Conservation (phyloP, 164 flowering plant species). For the Aristolochia fimbriata region DNA sequence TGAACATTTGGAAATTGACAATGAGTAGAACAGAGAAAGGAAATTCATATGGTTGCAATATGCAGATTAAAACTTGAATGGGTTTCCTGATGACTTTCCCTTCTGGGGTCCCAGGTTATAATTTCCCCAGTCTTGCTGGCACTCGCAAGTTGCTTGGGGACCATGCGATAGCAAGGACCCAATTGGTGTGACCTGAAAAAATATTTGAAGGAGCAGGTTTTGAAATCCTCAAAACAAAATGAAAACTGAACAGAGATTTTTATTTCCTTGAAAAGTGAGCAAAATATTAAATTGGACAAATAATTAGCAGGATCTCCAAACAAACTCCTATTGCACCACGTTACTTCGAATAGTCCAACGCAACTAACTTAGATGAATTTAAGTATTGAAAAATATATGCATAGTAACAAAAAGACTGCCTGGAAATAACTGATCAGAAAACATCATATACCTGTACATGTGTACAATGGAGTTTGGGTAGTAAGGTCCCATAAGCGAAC, state of each 20-base stretch:
- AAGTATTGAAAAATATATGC: background rate
- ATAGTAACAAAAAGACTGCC: background rate
- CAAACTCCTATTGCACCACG: no score
- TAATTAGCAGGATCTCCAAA: no score
- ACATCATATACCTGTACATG: conserved; percentile 86
- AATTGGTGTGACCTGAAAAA: conserved; percentile 78
- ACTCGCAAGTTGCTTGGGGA: conserved; percentile 95
- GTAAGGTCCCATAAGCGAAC: conserved; percentile 89
- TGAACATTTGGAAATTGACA: no score
- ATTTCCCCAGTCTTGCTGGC: conserved; percentile 93
- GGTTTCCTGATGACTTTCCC: conserved; percentile 72
- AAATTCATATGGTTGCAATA: background rate
- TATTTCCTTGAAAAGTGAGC: background rate
- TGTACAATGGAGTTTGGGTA: conserved; percentile 84
- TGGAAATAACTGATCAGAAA: background rate
- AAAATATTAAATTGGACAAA: no score
- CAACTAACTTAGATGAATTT: no score
- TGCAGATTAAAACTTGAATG: conserved; percentile 42
- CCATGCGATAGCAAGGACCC: conserved; percentile 99
- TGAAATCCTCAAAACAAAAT: background rate
- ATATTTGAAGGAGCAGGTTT: background rate
- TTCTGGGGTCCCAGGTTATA: conserved; percentile 80
- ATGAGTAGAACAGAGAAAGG: background rate
- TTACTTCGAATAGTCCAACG: no score
- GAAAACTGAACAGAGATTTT: background rate